These are phyloP conservation scores for Paraglomus occultum DNA, from an alignment of 192 early-diverging fungal genomes.

Conservation along the genomic window DNA sequence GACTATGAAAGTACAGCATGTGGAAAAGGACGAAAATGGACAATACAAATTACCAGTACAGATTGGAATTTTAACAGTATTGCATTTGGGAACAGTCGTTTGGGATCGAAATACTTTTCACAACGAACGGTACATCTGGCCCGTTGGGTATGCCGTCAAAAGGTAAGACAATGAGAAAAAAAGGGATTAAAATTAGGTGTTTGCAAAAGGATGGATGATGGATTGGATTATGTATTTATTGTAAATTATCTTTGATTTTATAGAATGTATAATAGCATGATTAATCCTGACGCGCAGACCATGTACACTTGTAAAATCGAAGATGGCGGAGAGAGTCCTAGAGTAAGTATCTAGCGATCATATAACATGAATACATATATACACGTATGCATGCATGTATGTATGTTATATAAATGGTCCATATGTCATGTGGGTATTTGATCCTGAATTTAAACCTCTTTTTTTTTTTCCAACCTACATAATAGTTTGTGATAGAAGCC, in stretches of 20 bases:
- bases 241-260: background rate
- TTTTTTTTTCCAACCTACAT: constrained; percentile 20
- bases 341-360: no score
- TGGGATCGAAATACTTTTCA: constrained; percentile 78
- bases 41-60: constrained; percentile 72
- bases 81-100: constrained; percentile 69
- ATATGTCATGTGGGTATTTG: constrained; percentile 22
- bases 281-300: constrained; percentile 45
- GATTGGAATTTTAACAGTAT: constrained; percentile 75
- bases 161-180: constrained; percentile 30
- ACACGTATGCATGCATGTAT: constrained; percentile 1
- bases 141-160: constrained; percentile 77
- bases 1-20: constrained; percentile 40
- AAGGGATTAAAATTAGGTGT: background rate
- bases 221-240: background rate
- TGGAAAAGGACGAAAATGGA: constrained; percentile 62
- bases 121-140: constrained; percentile 90
- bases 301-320: constrained; percentile 76
- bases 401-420: constrained; percentile 26
- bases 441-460: background rate
- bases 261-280: constrained; percentile 58
- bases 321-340: constrained; percentile 74
- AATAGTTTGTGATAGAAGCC: constrained; percentile 77
- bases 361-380: no score
- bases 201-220: background rate